Evolutionary conservation across 768 basidiomycete species (phyloP), one percentile per base, ranked within the genome.

Genomic region (Leucocoprinus birnbaumii): DNA sequence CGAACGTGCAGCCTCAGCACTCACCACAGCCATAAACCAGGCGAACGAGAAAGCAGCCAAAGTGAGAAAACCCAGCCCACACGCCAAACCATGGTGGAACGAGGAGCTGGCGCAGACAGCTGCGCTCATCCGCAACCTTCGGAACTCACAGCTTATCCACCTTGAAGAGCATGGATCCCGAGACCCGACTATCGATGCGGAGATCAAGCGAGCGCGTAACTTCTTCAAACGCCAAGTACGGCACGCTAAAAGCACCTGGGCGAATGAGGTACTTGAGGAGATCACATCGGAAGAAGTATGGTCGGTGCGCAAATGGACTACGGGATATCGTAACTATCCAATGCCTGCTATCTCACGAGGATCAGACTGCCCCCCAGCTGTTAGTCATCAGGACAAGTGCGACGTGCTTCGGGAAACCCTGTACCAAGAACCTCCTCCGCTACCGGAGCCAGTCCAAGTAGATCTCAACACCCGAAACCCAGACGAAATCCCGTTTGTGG

Each of bases 281-380:
- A 63, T 66, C 0, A 34, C 31, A 0, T 51, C 58, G 0, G 51
- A 62, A 11, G 61, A 64, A 7, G 63, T 69, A 3, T 69, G 65
- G 63, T 58, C 56, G 0, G 65, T 64, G 48, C 41, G 42, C 2
- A 57, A 57, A 2, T 68, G 66, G 66, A 64, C 66, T 0, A 66
- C 57, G 11, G 65, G 63, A 0, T 34, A 18, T 0, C 37, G 63
- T 0, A 64, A 64, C 58, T 69, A 69, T 59, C 63, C 66, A 5
- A 61, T 62, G 3, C 66, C 66, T 0, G 57, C 65, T 1, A 66
- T 69, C 16, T 44, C 43, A 2, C 24, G 58, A n/a, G 54, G 55
- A 3, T 34, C 26, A 13, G 55, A 58, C 3, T 47, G 24, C 11
- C 24, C 56, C 0, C 60, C 58, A 14, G 65, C 64, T 4, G 52